Percentiles rank a stretch among this genome's conserved stretches.
Evolutionary conservation across 2,329 filamentous ascomycete genomes (phyloP).

Genomic region (Xylaria polymorpha): DNA sequence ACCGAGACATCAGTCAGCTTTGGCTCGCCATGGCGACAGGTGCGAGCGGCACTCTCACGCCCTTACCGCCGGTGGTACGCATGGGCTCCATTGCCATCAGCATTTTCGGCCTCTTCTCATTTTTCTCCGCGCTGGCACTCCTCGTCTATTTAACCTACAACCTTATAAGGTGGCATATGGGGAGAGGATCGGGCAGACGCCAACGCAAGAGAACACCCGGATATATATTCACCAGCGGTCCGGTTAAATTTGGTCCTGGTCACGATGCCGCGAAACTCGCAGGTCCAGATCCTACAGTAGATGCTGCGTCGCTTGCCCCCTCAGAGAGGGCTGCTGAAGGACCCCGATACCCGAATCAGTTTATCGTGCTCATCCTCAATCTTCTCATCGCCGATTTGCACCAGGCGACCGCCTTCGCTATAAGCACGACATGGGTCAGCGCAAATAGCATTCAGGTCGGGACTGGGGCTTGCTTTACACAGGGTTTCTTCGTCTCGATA

Average conservation of each 20-base stretch:
- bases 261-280: constrained; percentile 33
- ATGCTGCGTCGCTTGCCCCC: constrained; percentile 28
- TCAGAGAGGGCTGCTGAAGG: constrained; percentile 12
- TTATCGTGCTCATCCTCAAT: constrained; percentile 76
- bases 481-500: constrained; percentile 76
- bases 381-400: constrained; percentile 75
- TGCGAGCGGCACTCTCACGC: constrained; percentile 47
- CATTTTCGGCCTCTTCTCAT: constrained; percentile 53
- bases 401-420: constrained; percentile 71
- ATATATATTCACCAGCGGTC: constrained; percentile 31
- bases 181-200: constrained; percentile 5
- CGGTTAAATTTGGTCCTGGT: constrained; percentile 40
- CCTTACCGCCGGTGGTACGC: constrained; percentile 51
- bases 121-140: constrained; percentile 50
- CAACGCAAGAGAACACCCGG: constrained; percentile 20
- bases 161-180: constrained; percentile 51
- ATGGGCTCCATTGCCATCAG: constrained; percentile 54
- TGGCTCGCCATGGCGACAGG: constrained; percentile 13
- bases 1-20: constrained; percentile 1
- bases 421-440: constrained; percentile 70
- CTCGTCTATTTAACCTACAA: constrained; percentile 53
- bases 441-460: constrained; percentile 65
- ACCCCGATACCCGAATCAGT: constrained; percentile 65
- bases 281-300: constrained; percentile 12
- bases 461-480: constrained; percentile 67